Percentiles rank a stretch among this genome's conserved stretches.
phyloP scores from a whole-genome alignment of 2,329 filamentous ascomycete genomes.

The Aureobasidium melanogenum region DNA sequence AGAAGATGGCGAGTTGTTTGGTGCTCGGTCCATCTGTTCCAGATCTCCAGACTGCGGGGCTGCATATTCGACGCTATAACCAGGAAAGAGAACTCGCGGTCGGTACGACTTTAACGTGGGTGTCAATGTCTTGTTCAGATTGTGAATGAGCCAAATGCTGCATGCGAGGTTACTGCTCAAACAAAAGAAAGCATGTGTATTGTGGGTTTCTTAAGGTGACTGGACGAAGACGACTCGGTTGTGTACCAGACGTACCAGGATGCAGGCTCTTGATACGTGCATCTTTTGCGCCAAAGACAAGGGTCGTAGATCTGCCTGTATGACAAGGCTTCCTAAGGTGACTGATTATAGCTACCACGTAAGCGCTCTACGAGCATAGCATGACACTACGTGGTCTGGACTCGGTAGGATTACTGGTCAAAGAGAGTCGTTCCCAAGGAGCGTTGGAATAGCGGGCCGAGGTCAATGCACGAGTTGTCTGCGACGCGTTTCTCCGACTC shows the following conservation, averaged over 20 bases:
- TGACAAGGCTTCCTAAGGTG: background rate
- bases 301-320: background rate
- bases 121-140: background rate
- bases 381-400: background rate
- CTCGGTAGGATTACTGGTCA: background rate
- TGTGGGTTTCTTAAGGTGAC: background rate
- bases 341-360: too few relatives aligned
- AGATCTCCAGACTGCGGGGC: background rate
- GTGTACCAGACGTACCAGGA: background rate
- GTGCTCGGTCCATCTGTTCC: background rate
- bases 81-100: background rate
- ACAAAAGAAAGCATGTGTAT: background rate
- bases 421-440: background rate
- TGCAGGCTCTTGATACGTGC: background rate
- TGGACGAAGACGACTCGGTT: background rate
- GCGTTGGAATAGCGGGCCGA: background rate
- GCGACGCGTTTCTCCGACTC: background rate
- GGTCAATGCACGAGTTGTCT: background rate
- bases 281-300: background rate
- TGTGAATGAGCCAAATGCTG: background rate
- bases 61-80: background rate
- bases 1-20: background rate
- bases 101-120: background rate
- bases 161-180: too few relatives aligned
- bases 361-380: background rate